Conservation (phyloP, 176 grass and related monocot genomes). For the Ampelocalamus luodianensis region DNA sequence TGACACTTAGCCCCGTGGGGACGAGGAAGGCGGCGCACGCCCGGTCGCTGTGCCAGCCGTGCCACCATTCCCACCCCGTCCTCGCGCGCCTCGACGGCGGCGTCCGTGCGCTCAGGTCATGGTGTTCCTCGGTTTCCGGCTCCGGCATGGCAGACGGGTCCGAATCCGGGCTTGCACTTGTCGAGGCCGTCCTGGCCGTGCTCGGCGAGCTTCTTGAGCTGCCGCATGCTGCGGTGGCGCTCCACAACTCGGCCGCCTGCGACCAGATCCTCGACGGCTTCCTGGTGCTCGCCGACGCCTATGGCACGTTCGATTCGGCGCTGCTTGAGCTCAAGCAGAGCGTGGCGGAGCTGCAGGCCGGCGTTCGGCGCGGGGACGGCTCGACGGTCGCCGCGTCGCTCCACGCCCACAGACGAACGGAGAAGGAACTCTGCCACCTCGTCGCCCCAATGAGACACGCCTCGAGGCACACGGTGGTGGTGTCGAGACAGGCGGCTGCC, state of each 20-base stretch:
- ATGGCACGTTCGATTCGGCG: conserved; percentile 53
- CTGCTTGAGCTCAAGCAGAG: conserved; percentile 47
- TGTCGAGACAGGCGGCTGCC: not conserved
- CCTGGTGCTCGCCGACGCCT: conserved; percentile 72
- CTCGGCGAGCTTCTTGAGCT: conserved; percentile 52
- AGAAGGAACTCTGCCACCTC: conserved; percentile 54
- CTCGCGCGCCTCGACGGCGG: conserved; percentile 38
- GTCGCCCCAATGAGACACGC: conserved; percentile 42
- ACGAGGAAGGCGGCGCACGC: conserved; percentile 37
- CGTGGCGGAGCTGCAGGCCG: conserved; percentile 31
- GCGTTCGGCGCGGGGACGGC: conserved; percentile 47
- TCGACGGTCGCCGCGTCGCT: conserved; percentile 32
- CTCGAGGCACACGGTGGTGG: not conserved
- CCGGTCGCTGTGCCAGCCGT: conserved; percentile 56
- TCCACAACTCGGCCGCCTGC: not conserved
- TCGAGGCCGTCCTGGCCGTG: conserved; percentile 33
- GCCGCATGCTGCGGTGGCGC: conserved; percentile 43
- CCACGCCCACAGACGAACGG: conserved; percentile 26
- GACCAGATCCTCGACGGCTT: conserved; percentile 50
- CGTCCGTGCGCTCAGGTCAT: conserved; percentile 36
- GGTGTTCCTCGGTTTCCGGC: conserved; percentile 9
- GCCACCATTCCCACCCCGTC: conserved; percentile 45
- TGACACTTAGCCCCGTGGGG: conserved; percentile 24
- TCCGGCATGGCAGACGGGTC: not conserved
- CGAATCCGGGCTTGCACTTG: conserved; percentile 30